Percentiles rank a stretch among this genome's conserved stretches.
These are phyloP conservation scores for Lentinula sp. DNA, from an alignment of 768 basidiomycete species.

Conservation along the genomic window DNA sequence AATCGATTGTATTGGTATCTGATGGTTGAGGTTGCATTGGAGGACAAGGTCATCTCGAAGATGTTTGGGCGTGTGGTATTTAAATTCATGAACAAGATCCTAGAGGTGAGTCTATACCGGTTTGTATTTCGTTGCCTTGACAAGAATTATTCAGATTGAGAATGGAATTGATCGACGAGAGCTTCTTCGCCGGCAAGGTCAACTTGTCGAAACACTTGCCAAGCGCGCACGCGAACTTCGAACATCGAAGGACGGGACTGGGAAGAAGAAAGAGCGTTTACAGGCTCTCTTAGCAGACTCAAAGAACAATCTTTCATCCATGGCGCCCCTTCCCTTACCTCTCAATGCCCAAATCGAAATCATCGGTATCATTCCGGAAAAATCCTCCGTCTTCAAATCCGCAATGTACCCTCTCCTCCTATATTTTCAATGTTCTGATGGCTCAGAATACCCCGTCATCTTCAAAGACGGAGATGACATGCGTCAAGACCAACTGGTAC, in stretches of 20 bases:
- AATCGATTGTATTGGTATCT: slow-evolving; percentile 97
- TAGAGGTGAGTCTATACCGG: slow-evolving; percentile 52
- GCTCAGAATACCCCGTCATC: slow-evolving; percentile 87
- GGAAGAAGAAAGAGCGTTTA: slow-evolving; percentile 96
- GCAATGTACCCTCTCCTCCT: slow-evolving; percentile 90
- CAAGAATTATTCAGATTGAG: slow-evolving; percentile 40
- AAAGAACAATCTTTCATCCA: slow-evolving; percentile 76
- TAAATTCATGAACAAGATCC: slow-evolving; percentile 83
- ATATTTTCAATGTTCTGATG: slow-evolving; percentile 82
- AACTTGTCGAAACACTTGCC: slow-evolving; percentile 81
- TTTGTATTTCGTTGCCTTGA: not conserved
- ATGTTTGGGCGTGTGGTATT: slow-evolving; percentile 92
- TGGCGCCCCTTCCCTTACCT: slow-evolving; percentile 79
- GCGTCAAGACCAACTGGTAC: slow-evolving; percentile 96
- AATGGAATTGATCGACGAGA: slow-evolving; percentile 81
- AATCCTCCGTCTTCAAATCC: slow-evolving; percentile 95
- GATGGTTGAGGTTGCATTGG: slow-evolving; percentile 90
- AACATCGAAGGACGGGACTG: slow-evolving; percentile 85
- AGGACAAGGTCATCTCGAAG: slow-evolving; percentile 81
- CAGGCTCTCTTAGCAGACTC: slow-evolving; percentile 79
- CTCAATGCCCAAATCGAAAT: slow-evolving; percentile 84
- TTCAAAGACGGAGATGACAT: slow-evolving; percentile 99
- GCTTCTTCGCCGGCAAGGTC: slow-evolving; percentile 85
- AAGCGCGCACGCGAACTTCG: slow-evolving; percentile 84
- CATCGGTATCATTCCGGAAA: slow-evolving; percentile 84